A percentile compares a stretch with the other conserved stretches of the same genome.
Evolutionary conservation across 768 basidiomycete species (phyloP).

Genomic region (Mycena belliarum): DNA sequence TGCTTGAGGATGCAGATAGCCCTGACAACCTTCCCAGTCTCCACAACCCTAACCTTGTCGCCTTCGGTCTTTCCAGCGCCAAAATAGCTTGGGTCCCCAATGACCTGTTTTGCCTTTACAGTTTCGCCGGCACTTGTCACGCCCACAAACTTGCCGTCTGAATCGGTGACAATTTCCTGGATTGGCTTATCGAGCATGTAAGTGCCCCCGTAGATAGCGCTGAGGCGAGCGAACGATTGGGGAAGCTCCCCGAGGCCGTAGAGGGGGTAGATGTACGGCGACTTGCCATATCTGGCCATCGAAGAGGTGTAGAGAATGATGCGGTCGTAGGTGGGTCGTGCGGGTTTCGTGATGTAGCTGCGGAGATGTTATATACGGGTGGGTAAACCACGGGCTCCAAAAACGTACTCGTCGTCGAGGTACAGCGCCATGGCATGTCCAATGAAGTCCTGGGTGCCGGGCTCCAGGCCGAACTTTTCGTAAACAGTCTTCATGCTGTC

Average conservation of each 20-base stretch:
- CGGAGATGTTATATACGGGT: not conserved
- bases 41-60: constrained; percentile 85
- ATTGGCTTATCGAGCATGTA: constrained; percentile 99
- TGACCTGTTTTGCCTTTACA: constrained; percentile 96
- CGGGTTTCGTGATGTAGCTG: constrained; percentile 92
- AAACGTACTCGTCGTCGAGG: constrained; percentile 93
- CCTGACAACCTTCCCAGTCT: constrained; percentile 92
- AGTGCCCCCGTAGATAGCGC: constrained; percentile 98
- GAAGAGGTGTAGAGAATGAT: constrained; percentile 97
- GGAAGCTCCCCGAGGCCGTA: constrained; percentile 99
- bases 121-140: constrained; percentile 89
- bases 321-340: constrained; percentile 88
- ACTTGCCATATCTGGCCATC: constrained; percentile 99
- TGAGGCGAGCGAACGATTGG: constrained; percentile 96
- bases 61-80: constrained; percentile 68
- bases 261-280: constrained; percentile 98
- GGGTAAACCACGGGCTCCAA: constrained; percentile 4
- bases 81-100: constrained; percentile 98
- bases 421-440: constrained; percentile 99
- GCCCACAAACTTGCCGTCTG: constrained; percentile 87
- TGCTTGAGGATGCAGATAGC: constrained; percentile 99
- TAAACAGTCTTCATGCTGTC: constrained; percentile 94
- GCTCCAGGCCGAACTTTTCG: constrained; percentile 94
- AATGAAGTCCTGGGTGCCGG: constrained; percentile 98
- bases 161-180: constrained; percentile 85